phyloP scores from a whole-genome alignment of 768 basidiomycete genomes.

The Mycena albidolilacea region DNA sequence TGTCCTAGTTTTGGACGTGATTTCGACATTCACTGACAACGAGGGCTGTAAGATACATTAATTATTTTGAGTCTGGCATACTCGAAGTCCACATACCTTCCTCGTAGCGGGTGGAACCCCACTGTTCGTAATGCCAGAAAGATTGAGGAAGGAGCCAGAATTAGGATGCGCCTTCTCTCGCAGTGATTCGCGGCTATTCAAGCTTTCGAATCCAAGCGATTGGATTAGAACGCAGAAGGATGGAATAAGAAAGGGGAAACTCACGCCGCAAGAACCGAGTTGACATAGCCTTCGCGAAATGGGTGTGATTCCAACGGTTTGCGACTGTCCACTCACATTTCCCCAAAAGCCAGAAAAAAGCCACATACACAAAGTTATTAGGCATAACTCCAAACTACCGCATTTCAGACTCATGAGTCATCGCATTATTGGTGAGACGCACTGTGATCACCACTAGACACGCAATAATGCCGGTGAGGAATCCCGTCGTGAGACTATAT shows the following conservation, averaged over 20 bases:
- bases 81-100: slow-evolving; percentile 1
- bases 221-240: slow-evolving; percentile 6
- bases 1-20: slow-evolving; percentile 44
- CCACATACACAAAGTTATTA: slow-evolving; percentile 62
- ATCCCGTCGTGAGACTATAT: slow-evolving; percentile 62
- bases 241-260: slow-evolving; percentile 34
- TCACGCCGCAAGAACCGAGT: slow-evolving; percentile 67
- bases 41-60: slow-evolving; percentile 8
- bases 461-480: slow-evolving; percentile 61
- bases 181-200: slow-evolving; percentile 64
- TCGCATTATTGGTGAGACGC: not conserved
- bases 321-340: slow-evolving; percentile 57
- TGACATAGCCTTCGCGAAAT: slow-evolving; percentile 60
- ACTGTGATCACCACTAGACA: slow-evolving; percentile 60
- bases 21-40: slow-evolving; percentile 51
- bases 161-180: slow-evolving; percentile 55
- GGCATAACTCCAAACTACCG: slow-evolving; percentile 62
- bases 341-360: slow-evolving; percentile 66
- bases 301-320: not conserved
- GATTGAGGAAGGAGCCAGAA: slow-evolving; percentile 53
- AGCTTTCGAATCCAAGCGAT: slow-evolving; percentile 44
- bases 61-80: not conserved
- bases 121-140: slow-evolving; percentile 41
- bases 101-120: not conserved
- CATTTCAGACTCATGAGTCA: not conserved